phyloP scores from a whole-genome alignment of 805 yeast genomes.

The Candida patagonica region DNA sequence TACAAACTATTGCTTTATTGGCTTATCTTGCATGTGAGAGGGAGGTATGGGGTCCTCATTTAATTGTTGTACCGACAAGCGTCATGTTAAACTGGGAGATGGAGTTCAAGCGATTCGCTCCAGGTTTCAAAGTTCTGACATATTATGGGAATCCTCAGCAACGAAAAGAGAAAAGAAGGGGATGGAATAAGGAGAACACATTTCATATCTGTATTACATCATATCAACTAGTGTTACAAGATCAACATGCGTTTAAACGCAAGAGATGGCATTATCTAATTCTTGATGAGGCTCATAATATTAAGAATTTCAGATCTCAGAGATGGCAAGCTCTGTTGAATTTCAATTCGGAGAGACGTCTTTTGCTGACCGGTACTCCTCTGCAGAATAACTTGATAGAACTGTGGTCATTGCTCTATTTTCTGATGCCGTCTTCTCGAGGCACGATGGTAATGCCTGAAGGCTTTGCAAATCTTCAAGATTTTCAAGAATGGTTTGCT shows the following conservation, averaged over 20 bases:
- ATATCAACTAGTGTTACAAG: constrained; percentile 95
- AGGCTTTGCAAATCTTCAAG: constrained; percentile 92
- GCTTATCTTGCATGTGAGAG: constrained; percentile 89
- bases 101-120: constrained; percentile 97
- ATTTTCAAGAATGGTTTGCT: constrained; percentile 99
- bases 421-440: constrained; percentile 81
- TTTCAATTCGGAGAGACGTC: constrained; percentile 82
- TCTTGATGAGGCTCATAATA: constrained; percentile 92
- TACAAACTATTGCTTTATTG: constrained; percentile 83
- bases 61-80: constrained; percentile 94
- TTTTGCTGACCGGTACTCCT: constrained; percentile 93
- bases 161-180: constrained; percentile 88
- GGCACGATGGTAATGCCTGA: constrained; percentile 52
- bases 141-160: constrained; percentile 97
- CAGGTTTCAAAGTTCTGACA: constrained; percentile 91
- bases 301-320: constrained; percentile 90
- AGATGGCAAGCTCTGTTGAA: constrained; percentile 95
- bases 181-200: constrained; percentile 95
- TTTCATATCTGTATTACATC: constrained; percentile 97
- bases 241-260: constrained; percentile 85
- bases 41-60: constrained; percentile 95
- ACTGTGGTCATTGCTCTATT: constrained; percentile 89
- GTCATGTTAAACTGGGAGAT: constrained; percentile 98
- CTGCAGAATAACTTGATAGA: constrained; percentile 91
- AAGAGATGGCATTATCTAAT: constrained; percentile 96